Base-by-base conservation (phyloP, 208 protist species). In the Sergeia podlipaevii region DNA sequence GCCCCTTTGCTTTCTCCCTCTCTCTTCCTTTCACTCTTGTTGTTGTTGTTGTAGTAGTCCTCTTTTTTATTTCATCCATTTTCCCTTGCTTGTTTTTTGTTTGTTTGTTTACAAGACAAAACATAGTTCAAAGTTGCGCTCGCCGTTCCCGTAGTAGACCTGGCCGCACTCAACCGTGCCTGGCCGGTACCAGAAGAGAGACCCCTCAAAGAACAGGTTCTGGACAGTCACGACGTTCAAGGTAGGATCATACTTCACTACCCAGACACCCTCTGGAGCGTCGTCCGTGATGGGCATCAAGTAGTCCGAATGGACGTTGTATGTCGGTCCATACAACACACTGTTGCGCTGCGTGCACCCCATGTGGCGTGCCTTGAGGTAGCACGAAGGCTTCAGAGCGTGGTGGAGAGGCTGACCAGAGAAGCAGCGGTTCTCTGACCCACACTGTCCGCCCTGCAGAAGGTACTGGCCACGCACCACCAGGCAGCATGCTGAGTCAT, bases 101-200 rank as follows among this genome's bases (percentile, higher is more conserved):
- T n/a, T n/a, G n/a, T n/a, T n/a, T n/a, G n/a, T 43, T 58, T 75
- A 88, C 6, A 93, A 39, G 48, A 83, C 73, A 48, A 94, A 96
- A 48, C 84, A 92, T 10, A 93, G 47, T 23, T 96, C 90, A 42
- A 95, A 76, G 67, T 90, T 89, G 26, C 79, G 71, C 54, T 96
- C 84, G 4, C 87, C 90, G 32, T 49, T 79, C 24, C 90, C 90
- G 56, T 63, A 84, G 74, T 96, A 96, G 18, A 93, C 67, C 71
- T 96, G 90, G 0, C 90, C 85, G 13, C 65, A 77, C 63, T 91
- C 74, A 15, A 73, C 55, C 3, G 82, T 91, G 0, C 74, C 80
- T 0, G 85, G 85, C 4, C 74, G 48, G 58, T 96, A 93, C 79
- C 85, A 96, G 60, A 96, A 96, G 23, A 93, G 74, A 0, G 81